Evolutionary conservation across 2,329 filamentous ascomycete species (phyloP).

Genomic region (Beauveria sp.): DNA sequence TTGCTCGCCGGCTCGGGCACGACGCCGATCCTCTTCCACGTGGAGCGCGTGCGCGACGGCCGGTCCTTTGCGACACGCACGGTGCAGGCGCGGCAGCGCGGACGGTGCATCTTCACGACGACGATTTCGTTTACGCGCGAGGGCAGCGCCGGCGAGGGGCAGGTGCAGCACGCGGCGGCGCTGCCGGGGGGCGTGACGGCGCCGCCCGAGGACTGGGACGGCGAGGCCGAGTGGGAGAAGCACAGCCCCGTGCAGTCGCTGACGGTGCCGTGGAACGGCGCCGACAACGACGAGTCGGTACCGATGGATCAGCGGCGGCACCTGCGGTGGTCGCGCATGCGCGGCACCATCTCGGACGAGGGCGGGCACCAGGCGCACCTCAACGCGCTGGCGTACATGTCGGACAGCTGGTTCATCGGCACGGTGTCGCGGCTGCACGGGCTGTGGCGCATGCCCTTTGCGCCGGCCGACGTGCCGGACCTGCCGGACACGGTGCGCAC

Average conservation of each 20-base stretch:
- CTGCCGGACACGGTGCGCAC: constrained; percentile 34
- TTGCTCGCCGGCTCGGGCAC: constrained; percentile 79
- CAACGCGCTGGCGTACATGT: constrained; percentile 85
- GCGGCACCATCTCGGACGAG: constrained; percentile 62
- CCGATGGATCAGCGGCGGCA: constrained; percentile 56
- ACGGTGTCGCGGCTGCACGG: constrained; percentile 76
- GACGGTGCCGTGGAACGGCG: constrained; percentile 16
- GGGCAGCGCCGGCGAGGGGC: constrained; percentile 42
- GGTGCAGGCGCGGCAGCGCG: constrained; percentile 88
- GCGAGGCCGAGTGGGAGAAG: constrained; percentile 41
- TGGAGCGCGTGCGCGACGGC: constrained; percentile 87
- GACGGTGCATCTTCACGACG: constrained; percentile 87
- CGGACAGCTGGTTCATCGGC: constrained; percentile 87
- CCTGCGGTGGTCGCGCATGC: constrained; percentile 66
- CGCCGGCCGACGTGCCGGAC: constrained; percentile 45
- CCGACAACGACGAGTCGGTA: constrained; percentile 32
- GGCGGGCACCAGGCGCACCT: constrained; percentile 77
- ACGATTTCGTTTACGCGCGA: constrained; percentile 81
- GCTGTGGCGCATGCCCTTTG: constrained; percentile 63
- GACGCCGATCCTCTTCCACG: constrained; percentile 87
- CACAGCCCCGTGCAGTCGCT: constrained; percentile 43
- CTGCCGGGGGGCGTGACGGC: constrained; percentile 41
- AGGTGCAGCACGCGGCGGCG: constrained; percentile 57
- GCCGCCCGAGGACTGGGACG: constrained; percentile 32
- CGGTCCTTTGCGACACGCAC: constrained; percentile 85